Evolutionary conservation across 2,329 filamentous ascomycete species (phyloP).

Genomic region (Furcasterigmium furcatum): DNA sequence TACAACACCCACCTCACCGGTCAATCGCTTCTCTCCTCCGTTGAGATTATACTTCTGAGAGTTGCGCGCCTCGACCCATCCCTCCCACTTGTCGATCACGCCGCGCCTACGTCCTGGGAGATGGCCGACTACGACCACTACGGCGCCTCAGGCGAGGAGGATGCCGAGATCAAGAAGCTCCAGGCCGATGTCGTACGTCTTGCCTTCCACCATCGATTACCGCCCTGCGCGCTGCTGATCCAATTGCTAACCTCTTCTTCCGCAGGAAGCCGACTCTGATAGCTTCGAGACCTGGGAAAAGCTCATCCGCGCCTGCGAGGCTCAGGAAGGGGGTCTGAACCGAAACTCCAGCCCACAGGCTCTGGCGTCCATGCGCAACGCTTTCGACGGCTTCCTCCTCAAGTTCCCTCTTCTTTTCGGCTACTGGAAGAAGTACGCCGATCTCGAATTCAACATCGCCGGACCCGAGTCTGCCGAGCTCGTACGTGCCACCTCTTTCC

Average conservation of each 20-base stretch:
- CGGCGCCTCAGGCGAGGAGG: slow-evolving; percentile 76
- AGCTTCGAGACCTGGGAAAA: slow-evolving; percentile 96
- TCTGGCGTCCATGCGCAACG: slow-evolving; percentile 79
- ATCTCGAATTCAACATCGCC: slow-evolving; percentile 93
- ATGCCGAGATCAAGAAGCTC: slow-evolving; percentile 76
- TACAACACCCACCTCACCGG: not conserved
- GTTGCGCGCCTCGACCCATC: not conserved
- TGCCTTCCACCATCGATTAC: not conserved
- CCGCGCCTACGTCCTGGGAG: not conserved
- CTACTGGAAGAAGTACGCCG: slow-evolving; percentile 99
- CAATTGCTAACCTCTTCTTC: slow-evolving; percentile 15
- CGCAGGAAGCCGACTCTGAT: slow-evolving; percentile 69
- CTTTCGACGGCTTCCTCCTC: slow-evolving; percentile 88
- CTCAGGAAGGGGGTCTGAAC: slow-evolving; percentile 88
- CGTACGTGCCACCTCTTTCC: slow-evolving; percentile 51
- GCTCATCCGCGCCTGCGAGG: slow-evolving; percentile 77
- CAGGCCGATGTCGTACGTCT: slow-evolving; percentile 71
- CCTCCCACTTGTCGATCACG: not conserved
- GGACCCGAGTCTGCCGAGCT: slow-evolving; percentile 97
- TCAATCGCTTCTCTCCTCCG: too few species aligned
- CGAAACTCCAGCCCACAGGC: slow-evolving; percentile 95
- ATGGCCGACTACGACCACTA: slow-evolving; percentile 73
- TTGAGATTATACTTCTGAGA: too few species aligned
- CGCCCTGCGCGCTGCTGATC: not conserved
- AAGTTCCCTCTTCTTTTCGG: slow-evolving; percentile 96